These are phyloP conservation scores for Pseudocercospora vitis DNA, from an alignment of 2,329 filamentous ascomycete genomes.

Conservation along the genomic window DNA sequence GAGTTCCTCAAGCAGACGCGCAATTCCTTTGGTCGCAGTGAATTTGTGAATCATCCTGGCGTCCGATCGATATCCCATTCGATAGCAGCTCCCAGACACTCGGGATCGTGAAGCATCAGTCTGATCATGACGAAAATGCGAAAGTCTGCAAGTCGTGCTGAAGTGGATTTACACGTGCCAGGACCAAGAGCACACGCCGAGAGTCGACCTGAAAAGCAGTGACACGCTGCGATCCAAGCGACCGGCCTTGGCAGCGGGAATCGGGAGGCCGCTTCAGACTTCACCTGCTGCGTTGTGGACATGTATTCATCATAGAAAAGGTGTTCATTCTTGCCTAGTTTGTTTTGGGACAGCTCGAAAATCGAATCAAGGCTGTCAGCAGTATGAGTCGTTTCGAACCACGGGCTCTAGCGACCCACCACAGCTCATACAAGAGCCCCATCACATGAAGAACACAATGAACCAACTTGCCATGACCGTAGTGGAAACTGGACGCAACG, in stretches of 20 bases:
- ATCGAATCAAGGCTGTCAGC: no score
- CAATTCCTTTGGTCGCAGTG: neutral
- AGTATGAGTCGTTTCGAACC: no score
- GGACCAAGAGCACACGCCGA: neutral
- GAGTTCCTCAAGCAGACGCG: neutral
- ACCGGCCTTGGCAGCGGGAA: no score
- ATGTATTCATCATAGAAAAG: neutral
- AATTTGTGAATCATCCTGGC: neutral
- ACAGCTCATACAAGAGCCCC: no score
- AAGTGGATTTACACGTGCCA: neutral
- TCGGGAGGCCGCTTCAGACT: no score
- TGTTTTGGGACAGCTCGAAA: no score
- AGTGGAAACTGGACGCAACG: no score
- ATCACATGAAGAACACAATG: no score
- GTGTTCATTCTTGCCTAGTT: no score
- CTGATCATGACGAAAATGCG: neutral
- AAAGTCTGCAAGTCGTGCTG: neutral
- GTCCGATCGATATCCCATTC: neutral
- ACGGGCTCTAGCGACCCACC: no score
- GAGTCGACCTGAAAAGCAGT: neutral
- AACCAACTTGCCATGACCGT: no score
- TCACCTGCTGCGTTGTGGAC: neutral
- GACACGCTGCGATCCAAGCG: neutral
- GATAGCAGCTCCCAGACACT: neutral
- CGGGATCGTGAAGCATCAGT: neutral